Base-by-base conservation (phyloP, 345 rosid species). In the Psidium friedrichsthalianum region DNA sequence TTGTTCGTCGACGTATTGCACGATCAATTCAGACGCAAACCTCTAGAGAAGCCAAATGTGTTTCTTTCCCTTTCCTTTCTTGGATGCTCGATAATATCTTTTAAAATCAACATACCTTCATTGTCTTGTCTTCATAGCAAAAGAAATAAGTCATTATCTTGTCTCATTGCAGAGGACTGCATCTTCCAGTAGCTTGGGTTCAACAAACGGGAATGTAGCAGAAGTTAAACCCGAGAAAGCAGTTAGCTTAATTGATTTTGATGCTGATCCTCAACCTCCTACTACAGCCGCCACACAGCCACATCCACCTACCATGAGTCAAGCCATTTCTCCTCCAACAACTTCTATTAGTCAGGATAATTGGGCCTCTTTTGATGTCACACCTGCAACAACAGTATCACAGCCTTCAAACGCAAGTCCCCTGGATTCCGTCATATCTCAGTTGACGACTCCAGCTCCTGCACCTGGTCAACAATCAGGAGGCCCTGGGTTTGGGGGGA, bases 241-340 rank as follows among this genome's bases (percentile, higher is more conserved):
- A 84, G 85, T 82, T 84, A 97, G 99, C 91, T 92, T 97, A 88
- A 97, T 97, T 89, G 98, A 97, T 93, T 96, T 97, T 87, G 98
- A 94, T 89, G 91, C 96, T 86, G 96, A 93, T 89, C 93, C 96
- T 20, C 95, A 91, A 88, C 94, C 95, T 89, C 91, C 93, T 29
- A 84, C 93, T 82, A 86, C 87, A 13, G 84, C 93, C 54, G 85
- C 86, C 64, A 58, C 90, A 47, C 97, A 89, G 88, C 56, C 90
- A 51, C 96, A 90, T 15, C 91, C 89, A 84, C 59, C 89, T 25
- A 83, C 87, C 59, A 25, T 69, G 27, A 86, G 88, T 74, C 97
- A 93, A 82, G 83, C 94, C 51, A 40, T 86, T 89, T 86, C 86
- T 51, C 91, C 88, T 84, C 87, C 94, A 51, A 51, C 86, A 32